Conservation (phyloP, 371 early-diverging fungal species). For the Mucor irregularis region DNA sequence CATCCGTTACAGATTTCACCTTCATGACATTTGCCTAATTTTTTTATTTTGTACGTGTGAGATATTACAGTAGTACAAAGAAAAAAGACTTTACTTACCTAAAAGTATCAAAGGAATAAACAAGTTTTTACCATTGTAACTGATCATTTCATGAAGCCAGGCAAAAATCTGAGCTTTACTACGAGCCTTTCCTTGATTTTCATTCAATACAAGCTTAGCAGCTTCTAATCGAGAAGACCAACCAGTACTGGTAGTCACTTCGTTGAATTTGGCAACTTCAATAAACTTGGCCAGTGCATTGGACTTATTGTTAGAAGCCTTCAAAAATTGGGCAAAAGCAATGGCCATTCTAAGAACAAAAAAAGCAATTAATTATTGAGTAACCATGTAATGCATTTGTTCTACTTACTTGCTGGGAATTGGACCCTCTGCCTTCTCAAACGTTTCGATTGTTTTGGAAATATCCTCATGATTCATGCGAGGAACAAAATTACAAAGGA, state of each 20-base stretch:
- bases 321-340: constrained; percentile 17
- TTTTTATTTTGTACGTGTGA: background rate
- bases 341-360: constrained; percentile 16
- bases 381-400: background rate
- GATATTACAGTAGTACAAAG: background rate
- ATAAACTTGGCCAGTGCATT: constrained; percentile 16
- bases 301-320: background rate
- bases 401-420: constrained; percentile 18
- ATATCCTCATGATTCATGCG: constrained; percentile 14
- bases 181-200: constrained; percentile 14
- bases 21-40: constrained; percentile 21
- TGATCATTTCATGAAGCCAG: constrained; percentile 13
- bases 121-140: constrained; percentile 11
- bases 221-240: constrained; percentile 17
- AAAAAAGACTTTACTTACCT: constrained; percentile 15
- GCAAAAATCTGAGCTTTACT: constrained; percentile 7
- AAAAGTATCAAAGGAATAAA: constrained; percentile 10
- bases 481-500: constrained; percentile 1
- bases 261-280: constrained; percentile 4
- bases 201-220: constrained; percentile 13
- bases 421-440: constrained; percentile 7
- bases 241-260: constrained; percentile 5
- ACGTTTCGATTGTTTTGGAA: constrained; percentile 4
- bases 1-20: constrained; percentile 18
- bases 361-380: background rate